Base-by-base conservation (phyloP, 2,329 filamentous ascomycete genomes). In the Neonectria hederae region DNA sequence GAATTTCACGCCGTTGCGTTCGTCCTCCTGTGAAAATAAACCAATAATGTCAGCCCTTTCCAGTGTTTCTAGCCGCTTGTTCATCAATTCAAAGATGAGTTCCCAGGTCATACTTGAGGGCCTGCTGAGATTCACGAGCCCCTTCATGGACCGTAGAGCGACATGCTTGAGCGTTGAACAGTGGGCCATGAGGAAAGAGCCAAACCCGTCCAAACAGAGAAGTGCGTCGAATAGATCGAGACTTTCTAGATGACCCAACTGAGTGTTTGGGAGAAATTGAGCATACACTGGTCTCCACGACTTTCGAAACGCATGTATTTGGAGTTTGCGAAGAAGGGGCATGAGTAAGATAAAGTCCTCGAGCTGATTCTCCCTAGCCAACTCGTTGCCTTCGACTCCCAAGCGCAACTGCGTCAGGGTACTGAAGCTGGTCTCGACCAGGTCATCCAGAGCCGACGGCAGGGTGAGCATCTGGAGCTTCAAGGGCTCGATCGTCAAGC, bases 301-400 rank as follows among this genome's bases (percentile, higher is more conserved):
- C 22, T 5, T 53, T 46, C 21, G 48, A 54, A 19, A 51, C 28
- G 38, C 49, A 19, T 64, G 52, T 4, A 73, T 24, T n/a, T 54
- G 53, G 17, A 73, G 62, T 5, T 67, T 63, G 35, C 43, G 55
- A n/a, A 73, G 53, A n/a, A 64, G 67, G 14, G 67, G 64, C 67
- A 73, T 67, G 10, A 66, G 42, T 6, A 63, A 69, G 32, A 73
- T 60, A 19, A 73, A 72, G 21, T 56, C 62, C 28, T 68, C 66
- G 10, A 73, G 59, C 5, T 61, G 62, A 22, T 70, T 48, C 21
- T 66, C 26, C 35, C 61, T 49, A 68, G 69, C 3, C 21, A 5
- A 10, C 43, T 51, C 56, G 2, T 42, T 43, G 46, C 57, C 66
- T 10, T 65, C 52, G 14, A 71, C 17, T 3, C 17, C 19, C 17